A percentile compares a stretch with the other conserved stretches of the same genome.
These are phyloP conservation scores for Cytospora schulzeri DNA, from an alignment of 2,329 filamentous ascomycete species.

Conservation along the genomic window DNA sequence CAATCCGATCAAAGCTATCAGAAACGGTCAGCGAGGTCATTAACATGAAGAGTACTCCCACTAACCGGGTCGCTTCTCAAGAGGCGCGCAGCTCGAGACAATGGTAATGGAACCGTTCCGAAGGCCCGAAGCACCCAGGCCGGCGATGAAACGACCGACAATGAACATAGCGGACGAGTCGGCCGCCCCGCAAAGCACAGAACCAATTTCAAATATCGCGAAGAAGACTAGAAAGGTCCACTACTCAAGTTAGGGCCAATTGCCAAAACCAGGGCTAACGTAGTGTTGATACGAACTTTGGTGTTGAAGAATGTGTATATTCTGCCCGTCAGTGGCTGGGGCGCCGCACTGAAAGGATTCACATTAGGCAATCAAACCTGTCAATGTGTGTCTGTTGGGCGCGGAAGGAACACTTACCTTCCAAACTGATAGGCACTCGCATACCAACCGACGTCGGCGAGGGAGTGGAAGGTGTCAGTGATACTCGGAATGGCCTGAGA, in stretches of 20 bases:
- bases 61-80: slow-evolving; percentile 43
- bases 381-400: too few relatives aligned
- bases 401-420: slow-evolving; percentile 8
- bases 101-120: slow-evolving; percentile 56
- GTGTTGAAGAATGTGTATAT: slow-evolving; percentile 48
- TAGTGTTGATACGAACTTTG: slow-evolving; percentile 32
- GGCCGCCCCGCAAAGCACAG: slow-evolving; percentile 54
- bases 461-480: slow-evolving; percentile 35
- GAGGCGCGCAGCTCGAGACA: slow-evolving; percentile 42
- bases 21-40: too few relatives aligned
- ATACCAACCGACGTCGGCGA: slow-evolving; percentile 33
- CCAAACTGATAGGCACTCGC: slow-evolving; percentile 30
- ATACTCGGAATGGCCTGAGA: slow-evolving; percentile 26
- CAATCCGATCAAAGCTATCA: slow-evolving; percentile 26
- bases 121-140: slow-evolving; percentile 53
- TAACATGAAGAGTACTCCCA: not conserved
- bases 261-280: too few relatives aligned
- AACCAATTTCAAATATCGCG: slow-evolving; percentile 57
- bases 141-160: slow-evolving; percentile 55
- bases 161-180: slow-evolving; percentile 55
- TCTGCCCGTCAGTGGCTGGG: slow-evolving; percentile 56
- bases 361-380: not conserved
- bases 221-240: slow-evolving; percentile 47
- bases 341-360: slow-evolving; percentile 42
- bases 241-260: slow-evolving; percentile 28